A percentile compares a stretch with the other conserved stretches of the same genome.
phyloP scores from a whole-genome alignment of 768 basidiomycete genomes.

The Mycena kentingensis region DNA sequence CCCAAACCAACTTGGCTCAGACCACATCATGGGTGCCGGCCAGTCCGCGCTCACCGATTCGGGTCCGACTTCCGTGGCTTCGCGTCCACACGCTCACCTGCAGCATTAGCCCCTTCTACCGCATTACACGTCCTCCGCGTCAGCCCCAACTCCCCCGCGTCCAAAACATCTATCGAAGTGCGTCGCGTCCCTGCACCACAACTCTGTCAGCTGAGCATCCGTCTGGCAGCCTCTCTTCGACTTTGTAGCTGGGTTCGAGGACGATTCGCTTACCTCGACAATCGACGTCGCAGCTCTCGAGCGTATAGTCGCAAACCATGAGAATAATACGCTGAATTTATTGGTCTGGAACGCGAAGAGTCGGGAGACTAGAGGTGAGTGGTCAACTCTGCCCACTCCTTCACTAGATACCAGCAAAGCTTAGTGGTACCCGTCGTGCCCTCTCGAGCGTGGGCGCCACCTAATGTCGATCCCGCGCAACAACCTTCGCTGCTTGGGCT shows the following conservation, averaged over 20 bases:
- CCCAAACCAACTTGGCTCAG: neutral
- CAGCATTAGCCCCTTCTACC: conserved; percentile 52
- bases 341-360: conserved; percentile 86
- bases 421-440: conserved; percentile 84
- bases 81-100: conserved; percentile 4
- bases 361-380: conserved; percentile 66
- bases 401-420: neutral
- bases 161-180: conserved; percentile 71
- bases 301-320: conserved; percentile 80
- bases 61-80: conserved; percentile 22
- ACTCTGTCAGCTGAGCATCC: conserved; percentile 48
- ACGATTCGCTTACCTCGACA: conserved; percentile 53
- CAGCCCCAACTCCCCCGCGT: conserved; percentile 86
- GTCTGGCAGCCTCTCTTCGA: conserved; percentile 78
- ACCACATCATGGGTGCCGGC: conserved; percentile 63
- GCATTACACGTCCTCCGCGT: conserved; percentile 89
- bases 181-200: neutral
- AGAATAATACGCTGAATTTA: conserved; percentile 68
- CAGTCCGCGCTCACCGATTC: conserved; percentile 52
- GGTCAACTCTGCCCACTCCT: neutral
- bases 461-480: conserved; percentile 39
- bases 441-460: conserved; percentile 79
- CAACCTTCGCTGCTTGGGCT: conserved; percentile 93
- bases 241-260: conserved; percentile 91
- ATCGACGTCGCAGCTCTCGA: conserved; percentile 75